Evolutionary conservation across 1,284 basidiomycete genomes (phyloP).

Genomic region (Violaceomyces palustris): DNA sequence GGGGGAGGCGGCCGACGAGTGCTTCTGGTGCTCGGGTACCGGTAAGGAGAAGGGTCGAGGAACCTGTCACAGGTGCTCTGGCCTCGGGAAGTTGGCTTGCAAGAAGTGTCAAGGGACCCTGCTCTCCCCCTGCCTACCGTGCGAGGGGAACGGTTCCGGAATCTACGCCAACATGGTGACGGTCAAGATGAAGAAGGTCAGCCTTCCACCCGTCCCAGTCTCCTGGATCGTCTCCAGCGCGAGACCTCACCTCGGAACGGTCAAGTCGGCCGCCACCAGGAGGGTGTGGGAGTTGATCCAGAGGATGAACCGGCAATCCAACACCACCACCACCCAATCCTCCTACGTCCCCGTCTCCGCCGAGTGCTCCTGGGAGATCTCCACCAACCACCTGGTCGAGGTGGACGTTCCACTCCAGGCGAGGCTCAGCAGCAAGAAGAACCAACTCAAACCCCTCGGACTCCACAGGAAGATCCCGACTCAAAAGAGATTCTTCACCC

Average conservation of each 20-base stretch:
- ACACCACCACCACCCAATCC: slow-evolving; percentile 1
- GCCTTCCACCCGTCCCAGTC: slow-evolving; percentile 31
- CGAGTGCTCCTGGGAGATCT: slow-evolving; percentile 36
- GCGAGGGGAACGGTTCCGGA: slow-evolving; percentile 27
- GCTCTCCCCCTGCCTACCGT: slow-evolving; percentile 18
- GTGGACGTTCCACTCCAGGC: slow-evolving; percentile 25
- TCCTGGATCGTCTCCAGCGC: slow-evolving; percentile 15
- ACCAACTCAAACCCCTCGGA: slow-evolving; percentile 9
- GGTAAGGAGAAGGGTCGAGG: slow-evolving; percentile 30
- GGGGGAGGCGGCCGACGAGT: slow-evolving; percentile 32
- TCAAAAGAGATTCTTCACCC: slow-evolving; percentile 18
- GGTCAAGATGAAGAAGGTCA: slow-evolving; percentile 30
- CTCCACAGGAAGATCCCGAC: slow-evolving; percentile 19
- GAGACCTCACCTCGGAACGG: slow-evolving; percentile 19
- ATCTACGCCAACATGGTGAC: slow-evolving; percentile 36
- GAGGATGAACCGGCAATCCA: slow-evolving; percentile 21
- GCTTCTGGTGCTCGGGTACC: slow-evolving; percentile 42
- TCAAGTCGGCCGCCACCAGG: slow-evolving; percentile 19
- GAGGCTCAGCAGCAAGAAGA: slow-evolving; percentile 15
- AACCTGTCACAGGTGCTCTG: slow-evolving; percentile 30
- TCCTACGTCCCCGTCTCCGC: slow-evolving; percentile 35
- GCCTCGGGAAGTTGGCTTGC: slow-evolving; percentile 33
- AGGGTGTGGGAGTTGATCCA: slow-evolving; percentile 25
- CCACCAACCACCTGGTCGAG: slow-evolving; percentile 18
- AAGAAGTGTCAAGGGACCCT: slow-evolving; percentile 28